Evolutionary conservation across 2,329 filamentous ascomycete genomes (phyloP).

Genomic region (Scedosporium aurantiacum): DNA sequence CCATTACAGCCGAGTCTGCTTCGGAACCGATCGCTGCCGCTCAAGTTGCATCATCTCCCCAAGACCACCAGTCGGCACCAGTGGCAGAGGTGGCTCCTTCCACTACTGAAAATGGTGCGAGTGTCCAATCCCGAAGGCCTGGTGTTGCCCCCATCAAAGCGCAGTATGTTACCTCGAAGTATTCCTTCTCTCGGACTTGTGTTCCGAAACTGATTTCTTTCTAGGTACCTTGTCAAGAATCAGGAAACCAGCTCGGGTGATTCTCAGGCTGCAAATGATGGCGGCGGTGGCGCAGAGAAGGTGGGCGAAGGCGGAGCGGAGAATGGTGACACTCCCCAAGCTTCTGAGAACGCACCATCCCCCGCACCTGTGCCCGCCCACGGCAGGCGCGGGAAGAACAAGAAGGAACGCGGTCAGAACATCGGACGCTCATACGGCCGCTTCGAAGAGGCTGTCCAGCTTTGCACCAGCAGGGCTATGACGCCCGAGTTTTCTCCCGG

Average conservation of each 20-base stretch:
- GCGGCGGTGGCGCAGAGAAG: slow-evolving; percentile 27
- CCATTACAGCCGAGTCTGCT: background rate
- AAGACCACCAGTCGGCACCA: background rate
- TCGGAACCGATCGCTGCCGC: background rate
- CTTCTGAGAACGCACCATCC: background rate
- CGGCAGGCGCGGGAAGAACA: slow-evolving; percentile 28
- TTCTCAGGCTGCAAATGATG: slow-evolving; percentile 16
- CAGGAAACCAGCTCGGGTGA: slow-evolving; percentile 43
- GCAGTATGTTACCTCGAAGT: slow-evolving; percentile 18
- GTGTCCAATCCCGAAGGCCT: slow-evolving; percentile 11
- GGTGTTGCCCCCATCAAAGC: slow-evolving; percentile 23
- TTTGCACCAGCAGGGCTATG: slow-evolving; percentile 65
- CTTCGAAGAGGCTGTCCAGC: slow-evolving; percentile 63
- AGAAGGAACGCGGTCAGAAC: slow-evolving; percentile 53
- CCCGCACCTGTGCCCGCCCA: slow-evolving; percentile 6
- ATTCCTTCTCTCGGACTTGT: background rate
- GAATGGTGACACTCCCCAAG: slow-evolving; percentile 14
- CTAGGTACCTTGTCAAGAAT: slow-evolving; percentile 23
- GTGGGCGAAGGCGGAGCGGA: slow-evolving; percentile 33
- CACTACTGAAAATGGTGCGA: slow-evolving; percentile 5
- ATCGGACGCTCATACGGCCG: slow-evolving; percentile 70
- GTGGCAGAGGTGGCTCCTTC: background rate
- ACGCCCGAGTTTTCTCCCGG: slow-evolving; percentile 71
- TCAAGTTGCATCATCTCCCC: no score
- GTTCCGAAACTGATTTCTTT: slow-evolving; percentile 2